Base-by-base conservation (phyloP, 2,329 filamentous ascomycete species). In the Hypoxylon rubiginosum region DNA sequence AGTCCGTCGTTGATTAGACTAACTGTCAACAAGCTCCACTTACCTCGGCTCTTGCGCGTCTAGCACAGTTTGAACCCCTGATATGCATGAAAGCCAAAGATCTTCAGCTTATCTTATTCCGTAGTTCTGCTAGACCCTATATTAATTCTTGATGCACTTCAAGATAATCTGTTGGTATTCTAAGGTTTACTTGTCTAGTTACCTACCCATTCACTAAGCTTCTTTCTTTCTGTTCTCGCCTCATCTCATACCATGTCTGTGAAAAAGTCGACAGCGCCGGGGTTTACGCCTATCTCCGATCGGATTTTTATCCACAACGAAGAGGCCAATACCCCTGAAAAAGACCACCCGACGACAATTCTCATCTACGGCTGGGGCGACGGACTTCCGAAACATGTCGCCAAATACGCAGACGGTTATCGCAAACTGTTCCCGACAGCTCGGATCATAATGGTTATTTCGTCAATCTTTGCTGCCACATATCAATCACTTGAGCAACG, bases 321-420 rank as follows among this genome's bases (percentile, higher is more conserved):
- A 45, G 74, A 79, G 6, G 56, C 68, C 5, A 60, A 71, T 1
- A 55, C 62, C 53, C 36, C 56, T 17, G 28, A 61, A 34, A 61
- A 65, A 5, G 66, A 73, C 34, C 76, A 82, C 52, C 84, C 84
- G 2, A 79, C 81, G 17, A 82, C 81, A 5, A 77, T 88, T 46
- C 71, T 88, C 49, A 79, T 89, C 64, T 88, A 83, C 73, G 82
- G 85, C 71, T 89, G 86, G 87, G 85, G 86, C 56, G 86, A 89
- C 66, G 85, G 83, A 21, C 76, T 78, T 11, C 82, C 86, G 1
- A 85, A 84, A 66, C 82, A 89, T 72, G 80, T 88, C 28, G 77
- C 79, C 62, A 89, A 89, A 73, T 89, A 88, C 70, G 79, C 82
- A 13, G 80, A 83, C 11, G 84, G 83, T 28, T 88, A 85, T 75